Evolutionary conservation across 208 protist genomes (phyloP).

Genomic region (Leishmania mexicana): DNA sequence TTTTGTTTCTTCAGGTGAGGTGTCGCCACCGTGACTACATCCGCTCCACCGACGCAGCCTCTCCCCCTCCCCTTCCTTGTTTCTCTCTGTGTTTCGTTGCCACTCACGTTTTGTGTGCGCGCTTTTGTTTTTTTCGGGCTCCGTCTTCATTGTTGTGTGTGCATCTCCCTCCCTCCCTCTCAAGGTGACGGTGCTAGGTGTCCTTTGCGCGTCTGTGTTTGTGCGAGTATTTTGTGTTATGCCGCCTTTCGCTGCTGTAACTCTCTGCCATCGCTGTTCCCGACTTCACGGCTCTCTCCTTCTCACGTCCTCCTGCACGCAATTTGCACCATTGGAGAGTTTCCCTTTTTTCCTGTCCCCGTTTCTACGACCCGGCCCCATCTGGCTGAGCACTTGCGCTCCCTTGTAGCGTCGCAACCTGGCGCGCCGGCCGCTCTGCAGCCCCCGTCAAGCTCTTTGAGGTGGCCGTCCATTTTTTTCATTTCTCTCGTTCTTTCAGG

Average conservation of each 20-base stretch:
- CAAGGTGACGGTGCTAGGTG: background rate
- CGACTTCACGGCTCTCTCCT: background rate
- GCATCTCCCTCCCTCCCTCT: background rate
- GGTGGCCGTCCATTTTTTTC: background rate
- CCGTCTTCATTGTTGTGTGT: background rate
- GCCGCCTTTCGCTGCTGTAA: background rate
- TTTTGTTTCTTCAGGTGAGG: background rate
- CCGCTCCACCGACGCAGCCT: background rate
- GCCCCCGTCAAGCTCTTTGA: background rate
- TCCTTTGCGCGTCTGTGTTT: background rate
- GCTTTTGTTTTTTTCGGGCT: background rate
- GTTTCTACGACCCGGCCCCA: background rate
- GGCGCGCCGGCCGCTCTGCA: background rate
- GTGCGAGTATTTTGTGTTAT: background rate
- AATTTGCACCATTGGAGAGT: background rate
- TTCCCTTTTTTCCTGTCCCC: background rate
- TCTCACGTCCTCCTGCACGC: background rate
- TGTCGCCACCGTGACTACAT: background rate
- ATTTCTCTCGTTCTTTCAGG: background rate
- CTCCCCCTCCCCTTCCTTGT: too few relatives aligned
- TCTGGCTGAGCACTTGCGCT: background rate
- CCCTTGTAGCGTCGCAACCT: background rate
- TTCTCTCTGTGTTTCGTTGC: background rate
- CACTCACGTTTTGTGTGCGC: background rate
- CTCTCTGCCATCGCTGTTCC: background rate